Evolutionary conservation across 345 rosid species (phyloP).

Genomic region (Citrus mangshanensis): DNA sequence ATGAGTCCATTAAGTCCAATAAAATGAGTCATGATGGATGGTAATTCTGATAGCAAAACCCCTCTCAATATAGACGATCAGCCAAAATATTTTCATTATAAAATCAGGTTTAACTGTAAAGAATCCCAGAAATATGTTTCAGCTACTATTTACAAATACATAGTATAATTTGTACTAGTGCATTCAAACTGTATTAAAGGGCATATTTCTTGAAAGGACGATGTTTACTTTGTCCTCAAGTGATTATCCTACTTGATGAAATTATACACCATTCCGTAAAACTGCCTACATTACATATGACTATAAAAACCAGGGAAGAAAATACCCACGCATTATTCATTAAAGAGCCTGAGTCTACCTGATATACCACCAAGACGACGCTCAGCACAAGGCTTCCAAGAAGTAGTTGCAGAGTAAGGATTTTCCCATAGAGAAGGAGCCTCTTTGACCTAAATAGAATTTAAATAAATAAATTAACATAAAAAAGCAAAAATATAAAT

Average conservation of each 20-base stretch:
- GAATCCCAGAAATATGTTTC: background rate
- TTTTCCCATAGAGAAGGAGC: conserved; percentile 95
- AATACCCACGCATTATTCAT: background rate
- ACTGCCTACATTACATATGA: background rate
- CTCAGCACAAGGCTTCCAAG: conserved; percentile 99
- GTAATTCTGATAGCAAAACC: background rate
- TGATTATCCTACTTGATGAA: background rate
- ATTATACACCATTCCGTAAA: background rate
- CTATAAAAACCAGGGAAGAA: background rate
- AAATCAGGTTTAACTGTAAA: background rate
- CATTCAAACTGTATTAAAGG: background rate
- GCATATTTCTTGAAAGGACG: background rate
- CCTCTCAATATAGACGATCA: background rate
- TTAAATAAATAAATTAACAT: background rate
- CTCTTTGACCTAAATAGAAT: conserved; percentile 67
- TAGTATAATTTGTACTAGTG: background rate
- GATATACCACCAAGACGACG: conserved; percentile 77
- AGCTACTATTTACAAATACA: background rate
- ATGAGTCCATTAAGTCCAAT: background rate
- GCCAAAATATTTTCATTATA: background rate
- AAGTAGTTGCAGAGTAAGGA: conserved; percentile 91
- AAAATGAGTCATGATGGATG: background rate
- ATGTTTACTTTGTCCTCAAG: background rate
- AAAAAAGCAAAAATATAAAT: conserved; percentile 10
- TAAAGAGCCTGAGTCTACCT: conserved; percentile 31